Conservation (phyloP, 164 flowering plant species). For the Vitis labrusca region DNA sequence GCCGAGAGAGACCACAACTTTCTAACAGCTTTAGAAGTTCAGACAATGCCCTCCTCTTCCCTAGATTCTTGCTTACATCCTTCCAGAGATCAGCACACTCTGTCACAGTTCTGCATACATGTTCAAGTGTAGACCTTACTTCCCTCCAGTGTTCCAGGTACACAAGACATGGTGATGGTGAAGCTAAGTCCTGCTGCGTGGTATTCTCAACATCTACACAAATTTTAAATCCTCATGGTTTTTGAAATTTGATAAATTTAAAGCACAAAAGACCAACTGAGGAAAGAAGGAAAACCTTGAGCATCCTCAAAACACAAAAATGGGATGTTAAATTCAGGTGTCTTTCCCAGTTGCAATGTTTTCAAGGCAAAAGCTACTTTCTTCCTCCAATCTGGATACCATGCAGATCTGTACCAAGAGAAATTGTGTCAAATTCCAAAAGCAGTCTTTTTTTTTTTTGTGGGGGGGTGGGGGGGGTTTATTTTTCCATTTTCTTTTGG, state of each 20-base stretch:
- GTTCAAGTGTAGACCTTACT: slow-evolving; percentile 46
- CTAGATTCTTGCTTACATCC: slow-evolving; percentile 35
- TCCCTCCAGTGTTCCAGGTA: slow-evolving; percentile 45
- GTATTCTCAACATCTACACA: slow-evolving; percentile 31
- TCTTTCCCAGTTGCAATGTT: slow-evolving; percentile 14
- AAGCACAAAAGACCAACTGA: neutral
- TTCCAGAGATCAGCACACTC: slow-evolving; percentile 62
- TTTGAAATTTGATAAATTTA: neutral
- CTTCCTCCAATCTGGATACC: slow-evolving; percentile 50
- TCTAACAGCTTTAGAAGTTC: slow-evolving; percentile 66
- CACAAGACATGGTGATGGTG: slow-evolving; percentile 21
- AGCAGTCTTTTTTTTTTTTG: neutral
- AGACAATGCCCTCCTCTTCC: slow-evolving; percentile 67
- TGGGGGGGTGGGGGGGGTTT: no score
- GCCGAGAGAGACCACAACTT: slow-evolving; percentile 66
- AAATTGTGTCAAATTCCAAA: slow-evolving; percentile 2
- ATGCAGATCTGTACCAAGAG: slow-evolving; percentile 32
- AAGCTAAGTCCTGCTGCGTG: slow-evolving; percentile 15
- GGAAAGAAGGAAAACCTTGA: slow-evolving; percentile 27
- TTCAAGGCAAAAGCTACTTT: slow-evolving; percentile 28
- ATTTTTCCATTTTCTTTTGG: no score
- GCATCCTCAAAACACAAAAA: slow-evolving; percentile 3
- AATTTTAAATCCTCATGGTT: neutral
- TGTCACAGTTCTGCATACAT: slow-evolving; percentile 31
- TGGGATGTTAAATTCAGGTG: slow-evolving; percentile 4